Evolutionary conservation across 202 grass and related monocot genomes (phyloP), one percentile per base, ranked within the genome.

Genomic region (Digitaria exilis): DNA sequence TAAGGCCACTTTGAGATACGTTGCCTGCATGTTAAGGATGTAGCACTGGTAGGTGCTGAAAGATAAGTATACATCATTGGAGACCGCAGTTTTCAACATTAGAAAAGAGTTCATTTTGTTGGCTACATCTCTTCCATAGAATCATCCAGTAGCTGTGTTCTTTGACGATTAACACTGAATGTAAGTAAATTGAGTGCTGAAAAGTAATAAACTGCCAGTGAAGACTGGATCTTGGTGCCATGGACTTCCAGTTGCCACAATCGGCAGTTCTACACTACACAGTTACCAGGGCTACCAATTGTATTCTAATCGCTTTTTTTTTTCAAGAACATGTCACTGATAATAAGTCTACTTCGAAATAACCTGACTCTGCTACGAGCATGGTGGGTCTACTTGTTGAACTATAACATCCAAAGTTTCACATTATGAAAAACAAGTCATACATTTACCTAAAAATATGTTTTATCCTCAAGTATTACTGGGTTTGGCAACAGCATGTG

Each of bases 1-100:
- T 28, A 74, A 19, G 9, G 48, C 1, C 46, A 6, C 76, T 35
- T 65, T 31, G 5, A 5, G n/a, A 55, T 32, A 21, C 57, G 68
- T 73, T 86, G 76, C 68, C 57, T 80, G 13, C 76, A 74, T 80
- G 44, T 80, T 80, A 86, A 80, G 66, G 68, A 57, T 80, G 19
- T 19, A 46, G n/a, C 31, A 76, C 5, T 67, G 60, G 37, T 76
- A 67, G 71, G 25, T 60, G 25, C 24, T 26, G 22, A 59, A 59
- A 72, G 9, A 29, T 11, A 61, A 5, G 45, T 11, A 51, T 45
- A 2, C 2, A 10, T 46, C 42, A 2, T 50, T 42, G 51, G 42
- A 34, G 26, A 43, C 30, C 15, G 17, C 69, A 42, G 16, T 69
- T 57, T 77, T 69, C 25, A 21, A 41, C 9, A 63, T 37, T 14